phyloP scores from a whole-genome alignment of 140 eudicot genomes.

The Flaveria floridana region DNA sequence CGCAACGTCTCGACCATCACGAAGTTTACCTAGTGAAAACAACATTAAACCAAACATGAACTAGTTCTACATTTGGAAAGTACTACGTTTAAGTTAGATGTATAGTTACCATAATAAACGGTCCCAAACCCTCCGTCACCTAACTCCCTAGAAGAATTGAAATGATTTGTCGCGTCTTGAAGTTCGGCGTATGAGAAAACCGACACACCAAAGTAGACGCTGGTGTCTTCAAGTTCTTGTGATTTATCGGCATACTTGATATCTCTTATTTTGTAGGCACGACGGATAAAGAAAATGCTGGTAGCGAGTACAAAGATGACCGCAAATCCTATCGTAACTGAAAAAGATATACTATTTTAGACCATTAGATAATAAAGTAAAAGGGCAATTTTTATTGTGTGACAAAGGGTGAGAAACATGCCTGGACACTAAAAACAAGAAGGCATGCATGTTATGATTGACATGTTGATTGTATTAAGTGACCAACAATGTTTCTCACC shows the following conservation, averaged over 20 bases:
- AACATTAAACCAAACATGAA: background rate
- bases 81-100: background rate
- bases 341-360: background rate
- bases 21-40: slow-evolving; percentile 55
- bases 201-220: slow-evolving; percentile 52
- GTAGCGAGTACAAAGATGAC: slow-evolving; percentile 20
- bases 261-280: slow-evolving; percentile 27
- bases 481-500: background rate
- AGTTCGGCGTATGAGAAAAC: slow-evolving; percentile 70
- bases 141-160: slow-evolving; percentile 54
- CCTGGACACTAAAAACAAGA: background rate
- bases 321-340: slow-evolving; percentile 29
- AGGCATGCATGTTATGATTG: background rate
- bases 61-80: background rate
- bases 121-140: slow-evolving; percentile 87
- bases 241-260: slow-evolving; percentile 35
- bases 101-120: slow-evolving; percentile 58
- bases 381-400: too few relatives aligned
- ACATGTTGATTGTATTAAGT: background rate
- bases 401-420: too few relatives aligned
- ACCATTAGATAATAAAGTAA: background rate
- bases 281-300: slow-evolving; percentile 20
- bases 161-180: slow-evolving; percentile 57
- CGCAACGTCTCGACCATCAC: slow-evolving; percentile 75
- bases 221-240: slow-evolving; percentile 51